These are phyloP conservation scores for Penicillium ucsense DNA, from an alignment of 495 filamentous ascomycete genomes.

Conservation along the genomic window DNA sequence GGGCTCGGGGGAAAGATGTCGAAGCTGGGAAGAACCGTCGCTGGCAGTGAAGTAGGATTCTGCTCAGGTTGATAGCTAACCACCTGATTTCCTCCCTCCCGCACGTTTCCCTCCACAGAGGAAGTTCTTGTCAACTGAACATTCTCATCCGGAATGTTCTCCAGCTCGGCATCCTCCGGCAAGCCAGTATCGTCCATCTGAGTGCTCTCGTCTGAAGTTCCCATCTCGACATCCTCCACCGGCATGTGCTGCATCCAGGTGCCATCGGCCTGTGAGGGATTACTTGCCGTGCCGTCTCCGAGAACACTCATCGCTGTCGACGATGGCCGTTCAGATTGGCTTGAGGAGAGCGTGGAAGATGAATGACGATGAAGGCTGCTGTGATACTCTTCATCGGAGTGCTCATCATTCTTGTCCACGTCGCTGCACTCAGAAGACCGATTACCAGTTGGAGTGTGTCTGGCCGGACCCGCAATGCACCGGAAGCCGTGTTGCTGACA, in stretches of 20 bases:
- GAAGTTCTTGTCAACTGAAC: background rate
- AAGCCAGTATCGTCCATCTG: background rate
- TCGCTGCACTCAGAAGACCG: background rate
- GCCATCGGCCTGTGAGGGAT: no score
- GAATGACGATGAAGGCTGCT: no score
- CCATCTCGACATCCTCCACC: no score
- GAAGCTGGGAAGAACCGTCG: background rate
- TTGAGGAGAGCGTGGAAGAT: no score
- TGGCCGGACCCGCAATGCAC: conserved; percentile 3
- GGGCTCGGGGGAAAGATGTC: background rate
- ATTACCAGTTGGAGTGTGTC: background rate
- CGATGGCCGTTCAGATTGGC: no score
- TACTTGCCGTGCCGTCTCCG: no score
- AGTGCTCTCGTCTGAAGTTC: background rate
- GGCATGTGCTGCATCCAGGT: no score
- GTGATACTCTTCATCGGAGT: background rate
- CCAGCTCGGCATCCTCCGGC: background rate
- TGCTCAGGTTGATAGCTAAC: no score
- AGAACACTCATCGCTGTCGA: no score
- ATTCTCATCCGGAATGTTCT: background rate
- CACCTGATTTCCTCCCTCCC: no score
- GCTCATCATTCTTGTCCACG: background rate
- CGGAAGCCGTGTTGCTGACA: conserved; percentile 1
- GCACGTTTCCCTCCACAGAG: background rate
- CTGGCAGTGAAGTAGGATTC: no score